phyloP scores from a whole-genome alignment of 257 asterid species.

The Gardenia jasminoides region DNA sequence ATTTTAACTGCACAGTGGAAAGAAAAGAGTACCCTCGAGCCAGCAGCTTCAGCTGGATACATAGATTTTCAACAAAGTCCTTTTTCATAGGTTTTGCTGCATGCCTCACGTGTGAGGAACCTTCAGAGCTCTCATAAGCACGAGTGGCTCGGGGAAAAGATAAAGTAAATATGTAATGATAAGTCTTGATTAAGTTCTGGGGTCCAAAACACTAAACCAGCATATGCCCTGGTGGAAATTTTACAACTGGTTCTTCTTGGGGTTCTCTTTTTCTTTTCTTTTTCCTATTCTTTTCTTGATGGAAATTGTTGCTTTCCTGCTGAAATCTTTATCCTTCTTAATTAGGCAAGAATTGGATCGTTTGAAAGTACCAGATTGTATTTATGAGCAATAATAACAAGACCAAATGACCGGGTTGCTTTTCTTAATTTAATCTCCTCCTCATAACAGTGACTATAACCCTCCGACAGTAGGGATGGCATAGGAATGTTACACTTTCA shows the following conservation, averaged over 20 bases:
- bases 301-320: neutral
- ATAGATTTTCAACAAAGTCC: neutral
- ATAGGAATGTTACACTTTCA: neutral
- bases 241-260: too few species aligned
- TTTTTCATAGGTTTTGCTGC: slow-evolving; percentile 18
- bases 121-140: slow-evolving; percentile 10
- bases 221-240: neutral
- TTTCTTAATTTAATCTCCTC: neutral
- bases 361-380: neutral
- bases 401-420: neutral
- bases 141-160: slow-evolving; percentile 24
- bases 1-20: neutral
- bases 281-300: neutral
- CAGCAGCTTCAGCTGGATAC: slow-evolving; percentile 23
- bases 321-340: neutral
- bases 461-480: neutral
- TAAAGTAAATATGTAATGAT: neutral
- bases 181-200: neutral
- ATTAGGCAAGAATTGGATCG: neutral
- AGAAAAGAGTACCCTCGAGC: slow-evolving; percentile 26
- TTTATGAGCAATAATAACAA: neutral
- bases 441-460: neutral
- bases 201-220: neutral
- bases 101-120: slow-evolving; percentile 17
- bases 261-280: too few species aligned